Conservation (phyloP, 371 early-diverging fungal genomes). For the Lichtheimia ornata region DNA sequence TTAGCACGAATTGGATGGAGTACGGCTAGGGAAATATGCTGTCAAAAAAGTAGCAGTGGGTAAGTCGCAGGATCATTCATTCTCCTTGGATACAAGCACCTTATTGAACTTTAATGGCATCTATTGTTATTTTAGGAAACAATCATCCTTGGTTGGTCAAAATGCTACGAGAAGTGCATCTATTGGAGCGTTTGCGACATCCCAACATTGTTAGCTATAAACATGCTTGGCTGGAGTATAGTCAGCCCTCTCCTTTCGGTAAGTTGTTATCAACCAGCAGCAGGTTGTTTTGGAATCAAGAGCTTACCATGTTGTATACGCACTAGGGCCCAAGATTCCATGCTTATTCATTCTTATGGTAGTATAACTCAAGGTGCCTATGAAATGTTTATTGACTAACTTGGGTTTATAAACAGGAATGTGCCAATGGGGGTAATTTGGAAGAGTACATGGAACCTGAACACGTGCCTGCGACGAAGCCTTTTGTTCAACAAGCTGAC, state of each 20-base stretch:
- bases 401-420: conserved; percentile 50
- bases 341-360: conserved; percentile 94
- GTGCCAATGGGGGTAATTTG: conserved; percentile 94
- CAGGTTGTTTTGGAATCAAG: neutral
- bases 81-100: too few species aligned
- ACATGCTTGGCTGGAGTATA: conserved; percentile 91
- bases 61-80: neutral
- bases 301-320: neutral
- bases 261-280: neutral
- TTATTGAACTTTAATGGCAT: too few species aligned
- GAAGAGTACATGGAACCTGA: conserved; percentile 81
- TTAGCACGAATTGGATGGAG: conserved; percentile 80
- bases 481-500: conserved; percentile 6
- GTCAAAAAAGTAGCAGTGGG: conserved; percentile 93
- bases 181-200: conserved; percentile 86
- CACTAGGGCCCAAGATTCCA: conserved; percentile 81
- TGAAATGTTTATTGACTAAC: neutral
- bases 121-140: conserved; percentile 44
- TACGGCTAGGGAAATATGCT: conserved; percentile 84
- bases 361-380: neutral
- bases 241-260: conserved; percentile 79
- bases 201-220: conserved; percentile 94
- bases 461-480: neutral
- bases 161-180: conserved; percentile 93
- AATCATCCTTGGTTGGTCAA: conserved; percentile 89